Evolutionary conservation across 163 green algal species (phyloP).

Genomic region (Scenedesmus sp.): DNA sequence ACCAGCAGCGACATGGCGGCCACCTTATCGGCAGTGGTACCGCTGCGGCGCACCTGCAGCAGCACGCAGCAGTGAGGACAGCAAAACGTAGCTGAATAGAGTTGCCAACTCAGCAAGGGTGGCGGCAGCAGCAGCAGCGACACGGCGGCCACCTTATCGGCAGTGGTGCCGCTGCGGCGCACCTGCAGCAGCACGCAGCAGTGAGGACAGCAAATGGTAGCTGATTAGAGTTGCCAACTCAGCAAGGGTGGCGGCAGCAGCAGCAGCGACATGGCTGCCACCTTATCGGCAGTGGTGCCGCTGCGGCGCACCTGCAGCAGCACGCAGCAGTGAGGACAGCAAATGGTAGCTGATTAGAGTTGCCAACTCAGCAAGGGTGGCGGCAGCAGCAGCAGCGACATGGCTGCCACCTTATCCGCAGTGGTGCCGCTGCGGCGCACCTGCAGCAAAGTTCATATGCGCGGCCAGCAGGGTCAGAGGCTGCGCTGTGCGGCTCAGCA

Average conservation of each 20-base stretch:
- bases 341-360: too few species aligned
- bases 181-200: constrained; percentile 72
- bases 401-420: constrained; percentile 90
- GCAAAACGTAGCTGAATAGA: too few species aligned
- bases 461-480: background rate
- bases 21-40: constrained; percentile 92
- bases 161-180: constrained; percentile 80
- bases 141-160: constrained; percentile 92
- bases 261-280: too few species aligned
- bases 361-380: too few species aligned
- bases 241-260: too few species aligned
- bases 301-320: too few species aligned
- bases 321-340: too few species aligned
- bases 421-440: constrained; percentile 47
- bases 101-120: too few species aligned
- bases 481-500: background rate
- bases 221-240: too few species aligned
- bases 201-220: too few species aligned
- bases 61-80: constrained; percentile 62
- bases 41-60: constrained; percentile 67
- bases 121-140: constrained; percentile 47
- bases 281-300: too few species aligned
- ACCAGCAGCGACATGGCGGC: constrained; percentile 91
- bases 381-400: constrained; percentile 75
- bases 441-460: background rate